These are phyloP conservation scores for Achlya hypogyna DNA, from an alignment of 352 stramenopile genomes.

Conservation along the genomic window DNA sequence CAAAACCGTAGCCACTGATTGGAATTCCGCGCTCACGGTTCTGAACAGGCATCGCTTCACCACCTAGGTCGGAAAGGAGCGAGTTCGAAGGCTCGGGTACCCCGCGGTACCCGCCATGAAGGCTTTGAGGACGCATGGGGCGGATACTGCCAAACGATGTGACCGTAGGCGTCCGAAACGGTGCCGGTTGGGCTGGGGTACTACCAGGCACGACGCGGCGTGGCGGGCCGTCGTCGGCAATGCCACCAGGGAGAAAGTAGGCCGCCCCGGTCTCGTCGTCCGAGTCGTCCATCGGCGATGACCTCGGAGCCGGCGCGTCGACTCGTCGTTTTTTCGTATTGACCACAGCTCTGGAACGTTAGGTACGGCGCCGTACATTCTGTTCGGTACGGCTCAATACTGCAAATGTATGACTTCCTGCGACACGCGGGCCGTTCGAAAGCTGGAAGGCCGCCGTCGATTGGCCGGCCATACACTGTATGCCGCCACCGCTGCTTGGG, in stretches of 20 bases:
- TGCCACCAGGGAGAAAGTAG: conserved; percentile 81
- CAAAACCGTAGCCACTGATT: not conserved
- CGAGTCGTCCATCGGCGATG: conserved; percentile 16
- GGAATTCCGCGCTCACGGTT: not conserved
- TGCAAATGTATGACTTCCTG: not conserved
- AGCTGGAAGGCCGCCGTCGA: too few species aligned
- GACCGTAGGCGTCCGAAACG: not conserved
- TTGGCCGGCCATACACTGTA: too few species aligned
- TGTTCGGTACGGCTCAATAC: not conserved
- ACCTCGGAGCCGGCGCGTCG: not conserved
- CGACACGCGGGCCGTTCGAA: too few species aligned
- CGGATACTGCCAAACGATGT: not conserved
- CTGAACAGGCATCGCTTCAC: conserved; percentile 1
- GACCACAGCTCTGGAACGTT: conserved; percentile 1
- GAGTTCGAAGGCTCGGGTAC: conserved; percentile 5
- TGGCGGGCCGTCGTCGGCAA: conserved; percentile 69
- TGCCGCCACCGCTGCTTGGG: too few species aligned
- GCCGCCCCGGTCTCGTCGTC: conserved; percentile 19
- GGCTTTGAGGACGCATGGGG: not conserved
- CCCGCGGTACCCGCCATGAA: not conserved
- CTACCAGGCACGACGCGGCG: not conserved
- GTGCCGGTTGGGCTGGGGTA: not conserved
- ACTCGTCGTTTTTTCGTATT: not conserved
- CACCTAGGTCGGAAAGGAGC: conserved; percentile 12
- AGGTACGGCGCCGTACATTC: not conserved